phyloP scores from a whole-genome alignment of 1,284 basidiomycete genomes.

The Cerioporus squamosus region DNA sequence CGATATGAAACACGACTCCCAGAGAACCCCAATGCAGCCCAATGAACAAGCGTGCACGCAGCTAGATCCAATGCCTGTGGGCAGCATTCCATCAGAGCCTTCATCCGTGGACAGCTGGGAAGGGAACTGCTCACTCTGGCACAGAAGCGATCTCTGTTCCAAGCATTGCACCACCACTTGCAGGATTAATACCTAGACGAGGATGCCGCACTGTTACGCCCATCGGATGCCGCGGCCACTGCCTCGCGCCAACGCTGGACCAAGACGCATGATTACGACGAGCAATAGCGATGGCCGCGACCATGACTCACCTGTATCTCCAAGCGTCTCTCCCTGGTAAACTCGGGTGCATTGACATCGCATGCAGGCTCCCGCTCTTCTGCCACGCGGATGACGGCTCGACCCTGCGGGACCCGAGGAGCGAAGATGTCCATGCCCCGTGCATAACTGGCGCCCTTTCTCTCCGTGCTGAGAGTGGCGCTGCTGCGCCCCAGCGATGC shows the following conservation, averaged over 20 bases:
- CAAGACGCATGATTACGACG: not conserved
- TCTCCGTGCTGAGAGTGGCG: not conserved
- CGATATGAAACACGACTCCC: not conserved
- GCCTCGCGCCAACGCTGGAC: conserved; percentile 3
- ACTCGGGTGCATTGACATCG: not conserved
- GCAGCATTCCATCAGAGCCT: not conserved
- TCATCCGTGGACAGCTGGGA: not conserved
- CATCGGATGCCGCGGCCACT: not conserved
- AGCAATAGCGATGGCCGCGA: not conserved
- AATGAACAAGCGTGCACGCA: too few species aligned
- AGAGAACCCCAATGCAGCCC: too few species aligned
- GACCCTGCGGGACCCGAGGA: not conserved
- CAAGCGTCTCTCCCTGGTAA: not conserved
- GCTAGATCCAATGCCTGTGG: not conserved
- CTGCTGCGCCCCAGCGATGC: conserved; percentile 2
- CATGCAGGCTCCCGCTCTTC: not conserved
- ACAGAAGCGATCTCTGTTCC: not conserved
- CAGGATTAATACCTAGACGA: not conserved
- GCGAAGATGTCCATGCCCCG: not conserved
- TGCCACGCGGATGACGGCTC: not conserved
- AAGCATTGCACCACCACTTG: not conserved
- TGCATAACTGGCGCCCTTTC: not conserved
- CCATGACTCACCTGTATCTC: not conserved
- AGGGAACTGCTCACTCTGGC: not conserved
- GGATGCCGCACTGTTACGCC: not conserved